Percentiles rank a stretch among this genome's conserved stretches.
Conservation (phyloP, 345 rosid species). For the Linum lewisii region DNA sequence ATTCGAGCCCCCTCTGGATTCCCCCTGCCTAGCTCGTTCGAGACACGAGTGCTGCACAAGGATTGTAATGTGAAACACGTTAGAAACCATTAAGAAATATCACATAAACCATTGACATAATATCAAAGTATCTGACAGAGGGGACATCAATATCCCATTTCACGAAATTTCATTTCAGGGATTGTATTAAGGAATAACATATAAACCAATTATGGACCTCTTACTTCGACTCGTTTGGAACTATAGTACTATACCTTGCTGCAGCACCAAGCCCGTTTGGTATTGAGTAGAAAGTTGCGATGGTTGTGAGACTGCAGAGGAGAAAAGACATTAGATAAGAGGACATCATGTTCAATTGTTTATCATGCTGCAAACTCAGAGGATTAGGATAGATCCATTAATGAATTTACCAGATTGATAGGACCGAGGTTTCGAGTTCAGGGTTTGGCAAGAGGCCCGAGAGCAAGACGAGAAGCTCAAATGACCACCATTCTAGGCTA, state of each 20-base stretch:
- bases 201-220: too few relatives aligned
- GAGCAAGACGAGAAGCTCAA: slow-evolving; percentile 17
- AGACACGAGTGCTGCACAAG: slow-evolving; percentile 62
- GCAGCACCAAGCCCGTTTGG: slow-evolving; percentile 5
- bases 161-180: too few relatives aligned
- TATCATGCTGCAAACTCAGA: too few relatives aligned
- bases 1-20: slow-evolving; percentile 38
- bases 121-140: too few relatives aligned
- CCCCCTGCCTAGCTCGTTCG: slow-evolving; percentile 82
- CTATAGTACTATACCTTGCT: neutral
- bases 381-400: too few relatives aligned
- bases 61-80: neutral
- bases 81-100: too few relatives aligned
- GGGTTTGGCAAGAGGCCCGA: slow-evolving; percentile 21
- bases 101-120: too few relatives aligned
- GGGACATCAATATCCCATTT: too few relatives aligned
- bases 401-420: slow-evolving; percentile 15
- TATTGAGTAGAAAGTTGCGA: neutral
- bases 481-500: slow-evolving; percentile 15
- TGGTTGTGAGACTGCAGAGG: neutral
- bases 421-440: slow-evolving; percentile 19
- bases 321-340: neutral
- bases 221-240: too few relatives aligned
- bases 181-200: too few relatives aligned
- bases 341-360: neutral